phyloP scores from a whole-genome alignment of 148 eudicot species.

The Mesembryanthemum crystallinum region DNA sequence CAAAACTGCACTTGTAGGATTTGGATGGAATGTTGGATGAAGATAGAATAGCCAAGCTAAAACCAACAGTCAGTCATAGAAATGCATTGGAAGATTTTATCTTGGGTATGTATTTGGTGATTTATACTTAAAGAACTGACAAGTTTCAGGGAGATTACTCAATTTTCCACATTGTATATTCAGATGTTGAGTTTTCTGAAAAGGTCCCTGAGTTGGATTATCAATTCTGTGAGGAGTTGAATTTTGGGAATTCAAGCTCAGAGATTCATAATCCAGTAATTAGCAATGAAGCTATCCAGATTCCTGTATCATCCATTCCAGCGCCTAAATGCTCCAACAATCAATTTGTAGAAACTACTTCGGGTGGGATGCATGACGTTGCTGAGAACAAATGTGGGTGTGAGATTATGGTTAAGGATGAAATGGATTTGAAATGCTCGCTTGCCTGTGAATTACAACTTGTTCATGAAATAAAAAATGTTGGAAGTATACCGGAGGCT shows the following conservation, averaged over 20 bases:
- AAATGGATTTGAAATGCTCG: constrained; percentile 23
- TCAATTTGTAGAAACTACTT: constrained; percentile 20
- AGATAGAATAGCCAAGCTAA: constrained; percentile 36
- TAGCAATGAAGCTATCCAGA: constrained; percentile 29
- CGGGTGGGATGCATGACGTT: constrained; percentile 23
- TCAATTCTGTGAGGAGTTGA: constrained; percentile 40
- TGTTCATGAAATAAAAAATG: constrained; percentile 25
- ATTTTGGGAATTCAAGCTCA: constrained; percentile 29
- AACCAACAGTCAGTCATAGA: constrained; percentile 35
- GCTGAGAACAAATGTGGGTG: constrained; percentile 20
- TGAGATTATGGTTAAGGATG: constrained; percentile 27
- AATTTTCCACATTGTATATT: constrained; percentile 10
- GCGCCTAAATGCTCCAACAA: constrained; percentile 23
- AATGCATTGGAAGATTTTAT: constrained; percentile 43
- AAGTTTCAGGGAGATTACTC: constrained; percentile 2
- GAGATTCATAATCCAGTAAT: constrained; percentile 33
- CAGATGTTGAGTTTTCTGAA: constrained; percentile 48
- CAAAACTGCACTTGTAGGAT: constrained; percentile 31
- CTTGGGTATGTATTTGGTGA: constrained; percentile 36
- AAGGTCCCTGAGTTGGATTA: constrained; percentile 43
- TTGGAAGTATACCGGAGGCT: constrained; percentile 18
- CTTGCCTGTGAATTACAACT: constrained; percentile 20
- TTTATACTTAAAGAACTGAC: not conserved
- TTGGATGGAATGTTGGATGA: constrained; percentile 36
- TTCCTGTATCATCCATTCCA: constrained; percentile 27